phyloP scores from a whole-genome alignment of 768 basidiomycete species.

The Ramaria sp. region DNA sequence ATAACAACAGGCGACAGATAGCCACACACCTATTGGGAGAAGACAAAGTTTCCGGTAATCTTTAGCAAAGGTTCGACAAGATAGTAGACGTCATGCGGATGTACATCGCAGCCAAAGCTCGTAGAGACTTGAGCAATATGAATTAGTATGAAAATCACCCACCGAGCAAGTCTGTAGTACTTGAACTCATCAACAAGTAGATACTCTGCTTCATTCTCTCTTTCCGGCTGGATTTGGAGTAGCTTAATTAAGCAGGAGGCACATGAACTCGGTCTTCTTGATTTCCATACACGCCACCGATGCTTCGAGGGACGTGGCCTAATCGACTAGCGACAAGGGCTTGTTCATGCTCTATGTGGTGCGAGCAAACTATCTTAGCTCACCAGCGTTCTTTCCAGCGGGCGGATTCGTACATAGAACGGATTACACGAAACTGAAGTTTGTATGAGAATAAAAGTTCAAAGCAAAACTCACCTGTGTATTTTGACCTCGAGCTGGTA shows the following conservation, averaged over 20 bases:
- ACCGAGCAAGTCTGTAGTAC: slow-evolving; percentile 32
- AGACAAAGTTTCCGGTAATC: slow-evolving; percentile 86
- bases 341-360: background rate
- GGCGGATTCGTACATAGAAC: slow-evolving; percentile 88
- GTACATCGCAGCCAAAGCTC: slow-evolving; percentile 89
- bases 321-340: slow-evolving; percentile 67
- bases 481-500: slow-evolving; percentile 93
- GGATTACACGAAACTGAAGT: slow-evolving; percentile 73
- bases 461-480: slow-evolving; percentile 57
- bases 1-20: background rate
- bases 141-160: background rate
- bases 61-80: slow-evolving; percentile 88
- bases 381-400: slow-evolving; percentile 99
- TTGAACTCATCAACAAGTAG: slow-evolving; percentile 97
- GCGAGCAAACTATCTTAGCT: slow-evolving; percentile 28
- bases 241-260: slow-evolving; percentile 93
- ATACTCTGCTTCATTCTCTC: slow-evolving; percentile 94
- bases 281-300: slow-evolving; percentile 94
- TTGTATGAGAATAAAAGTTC: slow-evolving; percentile 9
- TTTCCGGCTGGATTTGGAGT: slow-evolving; percentile 94
- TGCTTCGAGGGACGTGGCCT: slow-evolving; percentile 68
- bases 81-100: slow-evolving; percentile 91
- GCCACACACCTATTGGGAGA: slow-evolving; percentile 59
- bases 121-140: slow-evolving; percentile 58
- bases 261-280: slow-evolving; percentile 87